A percentile compares a stretch with the other conserved stretches of the same genome.
Evolutionary conservation across 345 rosid genomes (phyloP).

Genomic region (Dovyalis caffra): DNA sequence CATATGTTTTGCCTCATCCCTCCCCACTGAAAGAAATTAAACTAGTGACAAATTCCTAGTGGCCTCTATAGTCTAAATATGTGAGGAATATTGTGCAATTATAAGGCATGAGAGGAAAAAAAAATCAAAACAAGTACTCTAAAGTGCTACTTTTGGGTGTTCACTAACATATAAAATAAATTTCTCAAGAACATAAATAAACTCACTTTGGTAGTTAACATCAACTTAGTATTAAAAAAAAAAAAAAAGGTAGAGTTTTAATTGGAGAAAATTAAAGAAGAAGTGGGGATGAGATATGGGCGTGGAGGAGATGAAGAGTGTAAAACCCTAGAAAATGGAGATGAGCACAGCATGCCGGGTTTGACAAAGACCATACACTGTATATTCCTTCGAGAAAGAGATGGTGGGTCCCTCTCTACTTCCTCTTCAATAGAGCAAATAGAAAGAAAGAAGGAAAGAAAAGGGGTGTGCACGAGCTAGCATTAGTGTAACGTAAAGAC

Average conservation of each 20-base stretch:
- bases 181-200: background rate
- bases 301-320: constrained; percentile 4
- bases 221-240: background rate
- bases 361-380: constrained; percentile 56
- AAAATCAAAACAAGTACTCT: background rate
- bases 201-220: background rate
- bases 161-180: background rate
- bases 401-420: constrained; percentile 25
- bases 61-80: background rate
- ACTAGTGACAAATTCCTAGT: background rate
- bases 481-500: constrained; percentile 33
- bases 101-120: background rate
- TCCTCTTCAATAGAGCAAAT: background rate
- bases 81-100: background rate
- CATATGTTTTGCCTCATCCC: background rate
- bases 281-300: constrained; percentile 3
- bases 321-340: constrained; percentile 49
- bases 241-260: background rate
- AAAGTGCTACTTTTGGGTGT: background rate
- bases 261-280: background rate
- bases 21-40: background rate
- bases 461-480: constrained; percentile 34
- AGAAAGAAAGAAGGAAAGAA: constrained; percentile 8
- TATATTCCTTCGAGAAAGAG: constrained; percentile 70
- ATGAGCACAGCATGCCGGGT: constrained; percentile 49